Evolutionary conservation across 2,329 filamentous ascomycete genomes (phyloP), one percentile per base, ranked within the genome.

Genomic region (Fusarium algeriense): DNA sequence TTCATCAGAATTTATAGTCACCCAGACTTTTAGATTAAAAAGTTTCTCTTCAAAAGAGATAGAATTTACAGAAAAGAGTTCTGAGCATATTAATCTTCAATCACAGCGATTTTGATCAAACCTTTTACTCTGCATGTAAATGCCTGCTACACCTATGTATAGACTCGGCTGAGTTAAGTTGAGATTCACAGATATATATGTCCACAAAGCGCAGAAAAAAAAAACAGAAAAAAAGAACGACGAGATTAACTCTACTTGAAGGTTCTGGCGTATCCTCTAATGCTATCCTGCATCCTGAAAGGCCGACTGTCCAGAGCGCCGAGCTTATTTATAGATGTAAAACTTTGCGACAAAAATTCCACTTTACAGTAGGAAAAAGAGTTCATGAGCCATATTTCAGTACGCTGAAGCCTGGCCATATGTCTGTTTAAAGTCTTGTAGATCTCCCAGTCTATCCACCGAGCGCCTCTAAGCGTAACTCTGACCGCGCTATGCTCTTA

Each of bases 401-500:
- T 23, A 38, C 7, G 17, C 20, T 13, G 20, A 38, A 38, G 20
- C 26, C 23, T 52, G 30, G 30, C 30, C 30, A 30, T n/a, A 38
- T 12, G 48, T 17, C 20, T 9, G 20, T 52, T 52, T 23, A n/a
- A 52, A 37, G 48, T 52, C 48, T 52, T 52, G 23, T 7, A 40
- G 37, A 43, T 32, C 40, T 50, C n/a, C 38, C 28, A 28, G 26
- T 66, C 63, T 66, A 66, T 45, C 45, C 28, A 46, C 26, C 32
- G 23, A 26, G 40, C 46, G 45, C 45, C 63, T 52, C 63, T 66
- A 66, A 66, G 26, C 46, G 60, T 19, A 34, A 40, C 26, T 28
- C 23, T 41, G 17, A 28, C 32, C 34, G 50, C 44, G 45, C 61
- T 30, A 60, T 66, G 52, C 53, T 19, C 10, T 30, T 17, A 26